phyloP scores from a whole-genome alignment of 345 rosid genomes.

The Streptanthus diversifolius region DNA sequence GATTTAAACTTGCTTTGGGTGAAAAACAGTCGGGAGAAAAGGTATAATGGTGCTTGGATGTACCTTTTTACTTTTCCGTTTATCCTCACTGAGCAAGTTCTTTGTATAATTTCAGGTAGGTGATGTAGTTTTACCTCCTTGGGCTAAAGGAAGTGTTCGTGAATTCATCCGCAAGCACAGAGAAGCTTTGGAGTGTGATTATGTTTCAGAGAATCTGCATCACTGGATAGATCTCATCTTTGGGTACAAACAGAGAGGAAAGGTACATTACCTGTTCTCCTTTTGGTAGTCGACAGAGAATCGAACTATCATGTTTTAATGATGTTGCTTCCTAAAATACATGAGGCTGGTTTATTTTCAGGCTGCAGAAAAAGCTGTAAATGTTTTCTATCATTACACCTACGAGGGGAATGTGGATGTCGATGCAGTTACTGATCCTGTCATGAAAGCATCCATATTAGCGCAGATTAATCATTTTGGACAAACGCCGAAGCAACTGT shows the following conservation, averaged over 20 bases:
- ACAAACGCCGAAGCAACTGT: conserved; percentile 97
- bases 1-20: conserved; percentile 83
- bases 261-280: conserved; percentile 48
- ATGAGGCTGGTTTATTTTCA: conserved; percentile 36
- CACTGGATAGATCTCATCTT: conserved; percentile 99
- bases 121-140: conserved; percentile 84
- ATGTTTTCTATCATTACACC: conserved; percentile 99
- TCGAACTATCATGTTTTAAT: background rate
- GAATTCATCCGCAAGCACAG: conserved; percentile 91
- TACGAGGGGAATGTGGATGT: conserved; percentile 99
- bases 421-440: conserved; percentile 95
- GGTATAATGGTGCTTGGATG: conserved; percentile 41
- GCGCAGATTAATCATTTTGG: conserved; percentile 99
- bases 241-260: conserved; percentile 96
- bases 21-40: conserved; percentile 98
- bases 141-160: conserved; percentile 93
- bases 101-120: conserved; percentile 56
- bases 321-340: background rate
- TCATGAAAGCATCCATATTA: conserved; percentile 98
- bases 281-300: background rate
- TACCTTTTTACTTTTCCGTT: background rate
- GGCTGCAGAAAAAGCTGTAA: conserved; percentile 99
- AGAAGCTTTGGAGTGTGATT: conserved; percentile 95
- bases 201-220: conserved; percentile 93
- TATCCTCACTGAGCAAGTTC: background rate